Evolutionary conservation across 257 asterid species (phyloP).

Genomic region (Capsicum chinense): DNA sequence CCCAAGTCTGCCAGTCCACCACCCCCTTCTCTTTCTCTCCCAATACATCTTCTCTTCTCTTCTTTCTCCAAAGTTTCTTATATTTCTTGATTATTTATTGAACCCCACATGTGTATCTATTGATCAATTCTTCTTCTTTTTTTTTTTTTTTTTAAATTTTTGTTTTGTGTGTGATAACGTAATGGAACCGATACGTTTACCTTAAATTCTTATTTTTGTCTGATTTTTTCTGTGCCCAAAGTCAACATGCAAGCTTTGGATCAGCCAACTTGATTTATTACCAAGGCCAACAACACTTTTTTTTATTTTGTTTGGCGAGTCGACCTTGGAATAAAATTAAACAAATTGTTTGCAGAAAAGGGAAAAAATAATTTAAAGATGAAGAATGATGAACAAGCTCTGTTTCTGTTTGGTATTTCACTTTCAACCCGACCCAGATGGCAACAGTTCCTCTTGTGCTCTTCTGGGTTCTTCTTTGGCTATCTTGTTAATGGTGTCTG

Average conservation of each 20-base stretch:
- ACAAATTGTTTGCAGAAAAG: background rate
- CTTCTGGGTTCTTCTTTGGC: conserved; percentile 93
- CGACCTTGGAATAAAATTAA: background rate
- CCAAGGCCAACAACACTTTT: conserved; percentile 34
- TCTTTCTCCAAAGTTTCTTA: background rate
- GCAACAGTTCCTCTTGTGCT: conserved; percentile 88
- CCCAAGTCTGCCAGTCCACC: background rate
- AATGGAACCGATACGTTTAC: conserved; percentile 52
- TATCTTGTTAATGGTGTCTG: conserved; percentile 91
- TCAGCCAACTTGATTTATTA: conserved; percentile 38
- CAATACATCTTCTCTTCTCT: background rate
- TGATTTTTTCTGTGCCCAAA: conserved; percentile 32
- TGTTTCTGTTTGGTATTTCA: conserved; percentile 81
- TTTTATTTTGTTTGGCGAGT: no score
- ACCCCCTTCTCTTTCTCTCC: background rate
- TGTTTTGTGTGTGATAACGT: conserved; percentile 37
- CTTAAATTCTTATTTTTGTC: conserved; percentile 29
- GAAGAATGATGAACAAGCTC: conserved; percentile 78
- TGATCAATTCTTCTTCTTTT: background rate
- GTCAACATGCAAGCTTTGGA: conserved; percentile 60
- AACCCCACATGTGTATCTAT: conserved; percentile 9
- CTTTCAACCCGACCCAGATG: conserved; percentile 70
- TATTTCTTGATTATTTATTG: conserved; percentile 2
- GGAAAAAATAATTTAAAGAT: conserved; percentile 34
- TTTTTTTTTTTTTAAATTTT: no score